Percentiles rank a stretch among this genome's conserved stretches.
These are phyloP conservation scores for Fusarium siculi DNA, from an alignment of 2,329 filamentous ascomycete genomes.

Conservation along the genomic window DNA sequence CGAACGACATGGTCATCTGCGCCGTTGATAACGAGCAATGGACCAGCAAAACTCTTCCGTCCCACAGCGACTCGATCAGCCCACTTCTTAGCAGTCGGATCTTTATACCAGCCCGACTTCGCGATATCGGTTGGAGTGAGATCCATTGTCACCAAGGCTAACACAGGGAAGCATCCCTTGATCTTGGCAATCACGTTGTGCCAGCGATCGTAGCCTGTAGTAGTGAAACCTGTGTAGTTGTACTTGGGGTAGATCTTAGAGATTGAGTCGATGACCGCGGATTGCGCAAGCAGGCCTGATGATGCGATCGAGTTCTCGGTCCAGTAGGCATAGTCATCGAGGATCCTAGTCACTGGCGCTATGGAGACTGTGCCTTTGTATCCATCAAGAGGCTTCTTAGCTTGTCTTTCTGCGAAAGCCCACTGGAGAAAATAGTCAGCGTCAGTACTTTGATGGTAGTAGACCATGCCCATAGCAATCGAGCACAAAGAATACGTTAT, in stretches of 20 bases:
- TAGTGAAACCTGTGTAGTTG: slow-evolving; percentile 20
- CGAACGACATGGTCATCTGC: slow-evolving; percentile 13
- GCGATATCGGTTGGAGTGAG: neutral
- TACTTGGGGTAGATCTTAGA: slow-evolving; percentile 22
- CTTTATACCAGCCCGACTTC: neutral
- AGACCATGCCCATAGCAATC: neutral
- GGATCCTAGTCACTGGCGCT: slow-evolving; percentile 22
- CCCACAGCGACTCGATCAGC: slow-evolving; percentile 2
- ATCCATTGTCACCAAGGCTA: slow-evolving; percentile 2
- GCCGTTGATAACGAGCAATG: neutral
- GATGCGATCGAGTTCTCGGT: slow-evolving; percentile 3
- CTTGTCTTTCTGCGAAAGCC: slow-evolving; percentile 27
- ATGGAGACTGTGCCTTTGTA: slow-evolving; percentile 27
- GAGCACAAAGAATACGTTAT: rapidly evolving
- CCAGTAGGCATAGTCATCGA: slow-evolving; percentile 18
- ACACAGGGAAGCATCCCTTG: slow-evolving; percentile 20
- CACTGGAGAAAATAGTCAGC: neutral
- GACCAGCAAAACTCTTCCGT: neutral
- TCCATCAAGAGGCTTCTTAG: slow-evolving; percentile 17
- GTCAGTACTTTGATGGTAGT: neutral
- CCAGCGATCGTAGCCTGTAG: slow-evolving; percentile 24
- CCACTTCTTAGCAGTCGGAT: neutral
- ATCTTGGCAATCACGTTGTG: slow-evolving; percentile 20
- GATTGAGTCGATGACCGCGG: slow-evolving; percentile 15
- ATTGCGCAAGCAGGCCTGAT: slow-evolving; percentile 3